Conservation (phyloP, 176 grass and related monocot species). For the Lolium multiflorum region DNA sequence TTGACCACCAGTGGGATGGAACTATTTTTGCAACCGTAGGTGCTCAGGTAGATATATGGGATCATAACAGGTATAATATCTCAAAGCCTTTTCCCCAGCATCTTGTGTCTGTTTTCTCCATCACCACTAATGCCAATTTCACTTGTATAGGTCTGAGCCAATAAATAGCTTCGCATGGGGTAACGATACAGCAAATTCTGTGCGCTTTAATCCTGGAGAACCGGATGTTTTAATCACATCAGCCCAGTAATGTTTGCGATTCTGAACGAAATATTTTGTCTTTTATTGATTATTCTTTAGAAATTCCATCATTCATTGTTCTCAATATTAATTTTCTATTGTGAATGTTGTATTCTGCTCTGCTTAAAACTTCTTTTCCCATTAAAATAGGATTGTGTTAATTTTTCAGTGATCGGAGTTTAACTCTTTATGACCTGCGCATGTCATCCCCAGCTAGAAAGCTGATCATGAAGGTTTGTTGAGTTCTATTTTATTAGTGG, state of each 20-base stretch:
- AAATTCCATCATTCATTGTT: not conserved
- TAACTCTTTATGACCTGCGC: slow-evolving; percentile 90
- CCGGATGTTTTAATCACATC: slow-evolving; percentile 82
- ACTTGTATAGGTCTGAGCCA: slow-evolving; percentile 76
- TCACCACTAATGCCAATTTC: slow-evolving; percentile 24
- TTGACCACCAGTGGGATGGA: slow-evolving; percentile 94
- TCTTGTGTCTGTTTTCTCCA: slow-evolving; percentile 22
- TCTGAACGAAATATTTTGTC: not conserved
- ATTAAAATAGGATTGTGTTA: slow-evolving; percentile 8
- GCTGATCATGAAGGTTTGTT: slow-evolving; percentile 85
- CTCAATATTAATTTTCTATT: slow-evolving; percentile 21
- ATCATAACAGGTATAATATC: slow-evolving; percentile 81
- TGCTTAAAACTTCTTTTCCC: not conserved
- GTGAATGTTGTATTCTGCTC: not conserved
- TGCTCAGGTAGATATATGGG: slow-evolving; percentile 98
- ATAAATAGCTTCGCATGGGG: slow-evolving; percentile 91
- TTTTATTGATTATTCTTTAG: not conserved
- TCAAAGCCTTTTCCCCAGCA: slow-evolving; percentile 17
- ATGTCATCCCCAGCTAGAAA: slow-evolving; percentile 93
- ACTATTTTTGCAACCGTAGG: slow-evolving; percentile 92
- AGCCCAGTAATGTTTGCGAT: slow-evolving; percentile 58
- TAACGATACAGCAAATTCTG: slow-evolving; percentile 86
- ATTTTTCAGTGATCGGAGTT: slow-evolving; percentile 86
- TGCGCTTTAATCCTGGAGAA: slow-evolving; percentile 93
- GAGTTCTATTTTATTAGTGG: slow-evolving; percentile 36